Percentiles rank a stretch among this genome's conserved stretches.
Conservation (phyloP, 2,329 filamentous ascomycete species). For the Xylaria hypoxylon region DNA sequence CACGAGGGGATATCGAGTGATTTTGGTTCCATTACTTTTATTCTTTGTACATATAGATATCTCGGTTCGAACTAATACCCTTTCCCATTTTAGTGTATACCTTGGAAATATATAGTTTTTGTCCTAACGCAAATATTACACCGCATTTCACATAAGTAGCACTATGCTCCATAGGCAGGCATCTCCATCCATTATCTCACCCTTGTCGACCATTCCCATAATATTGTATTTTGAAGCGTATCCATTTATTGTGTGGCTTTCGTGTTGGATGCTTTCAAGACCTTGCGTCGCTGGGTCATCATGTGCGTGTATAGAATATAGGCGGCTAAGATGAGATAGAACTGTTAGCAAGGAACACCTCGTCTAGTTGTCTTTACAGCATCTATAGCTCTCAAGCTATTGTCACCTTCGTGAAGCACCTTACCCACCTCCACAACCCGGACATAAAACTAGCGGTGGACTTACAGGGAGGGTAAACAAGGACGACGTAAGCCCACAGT, state of each 20-base stretch:
- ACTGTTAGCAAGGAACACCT: constrained; percentile 20
- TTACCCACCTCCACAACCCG: neutral
- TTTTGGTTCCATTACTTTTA: constrained; percentile 24
- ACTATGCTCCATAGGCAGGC: constrained; percentile 6
- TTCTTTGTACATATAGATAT: constrained; percentile 33
- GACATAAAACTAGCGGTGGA: constrained; percentile 39
- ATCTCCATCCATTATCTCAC: constrained; percentile 27
- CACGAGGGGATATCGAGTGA: constrained; percentile 48
- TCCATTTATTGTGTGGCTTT: constrained; percentile 57
- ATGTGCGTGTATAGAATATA: constrained; percentile 94
- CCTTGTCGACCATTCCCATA: constrained; percentile 10
- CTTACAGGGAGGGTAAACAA: constrained; percentile 84
- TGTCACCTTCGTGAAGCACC: too few relatives aligned
- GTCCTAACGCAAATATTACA: constrained; percentile 26
- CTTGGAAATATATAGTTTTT: constrained; percentile 16
- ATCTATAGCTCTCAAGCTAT: neutral
- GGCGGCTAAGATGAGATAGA: constrained; percentile 62
- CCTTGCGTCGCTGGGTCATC: constrained; percentile 88
- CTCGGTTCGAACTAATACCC: constrained; percentile 27
- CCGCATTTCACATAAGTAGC: constrained; percentile 4
- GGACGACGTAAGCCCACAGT: constrained; percentile 79
- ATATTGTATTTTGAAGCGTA: neutral
- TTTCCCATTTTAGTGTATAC: constrained; percentile 35
- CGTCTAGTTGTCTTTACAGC: neutral
- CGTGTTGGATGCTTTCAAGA: constrained; percentile 71